Evolutionary conservation across 129 eudicot species (phyloP).

Genomic region (Flaveria bidentis): DNA sequence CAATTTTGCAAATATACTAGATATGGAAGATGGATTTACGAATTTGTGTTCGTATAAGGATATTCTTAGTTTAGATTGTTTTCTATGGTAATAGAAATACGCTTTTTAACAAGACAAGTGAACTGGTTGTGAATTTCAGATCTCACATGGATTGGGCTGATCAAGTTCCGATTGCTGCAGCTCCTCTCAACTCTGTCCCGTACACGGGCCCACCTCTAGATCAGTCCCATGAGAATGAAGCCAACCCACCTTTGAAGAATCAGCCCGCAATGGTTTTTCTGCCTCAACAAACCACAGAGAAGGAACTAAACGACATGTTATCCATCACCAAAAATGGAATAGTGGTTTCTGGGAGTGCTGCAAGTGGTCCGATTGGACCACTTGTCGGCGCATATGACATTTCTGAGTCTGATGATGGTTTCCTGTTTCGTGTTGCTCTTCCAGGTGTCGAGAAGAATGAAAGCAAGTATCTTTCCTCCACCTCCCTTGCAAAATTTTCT

Average conservation of each 20-base stretch:
- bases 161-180: slow-evolving; percentile 40
- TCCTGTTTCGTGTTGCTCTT: slow-evolving; percentile 69
- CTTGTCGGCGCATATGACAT: slow-evolving; percentile 60
- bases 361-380: slow-evolving; percentile 50
- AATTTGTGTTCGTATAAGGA: not conserved
- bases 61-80: not conserved
- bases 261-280: slow-evolving; percentile 66
- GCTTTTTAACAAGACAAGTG: not conserved
- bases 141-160: slow-evolving; percentile 29
- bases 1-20: not conserved
- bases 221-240: slow-evolving; percentile 20
- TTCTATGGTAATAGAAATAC: not conserved
- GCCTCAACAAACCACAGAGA: slow-evolving; percentile 48
- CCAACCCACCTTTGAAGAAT: slow-evolving; percentile 14
- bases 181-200: slow-evolving; percentile 46
- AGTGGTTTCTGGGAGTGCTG: slow-evolving; percentile 65
- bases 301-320: slow-evolving; percentile 51
- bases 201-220: slow-evolving; percentile 39
- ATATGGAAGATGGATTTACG: not conserved
- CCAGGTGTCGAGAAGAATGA: slow-evolving; percentile 72
- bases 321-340: slow-evolving; percentile 46
- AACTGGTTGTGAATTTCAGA: slow-evolving; percentile 31
- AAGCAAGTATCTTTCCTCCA: slow-evolving; percentile 42
- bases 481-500: too few species aligned
- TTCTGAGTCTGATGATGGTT: slow-evolving; percentile 57